Evolutionary conservation across 2,329 filamentous ascomycete genomes (phyloP), one percentile per base, ranked within the genome.

Genomic region (Pseudopithomyces maydicus): DNA sequence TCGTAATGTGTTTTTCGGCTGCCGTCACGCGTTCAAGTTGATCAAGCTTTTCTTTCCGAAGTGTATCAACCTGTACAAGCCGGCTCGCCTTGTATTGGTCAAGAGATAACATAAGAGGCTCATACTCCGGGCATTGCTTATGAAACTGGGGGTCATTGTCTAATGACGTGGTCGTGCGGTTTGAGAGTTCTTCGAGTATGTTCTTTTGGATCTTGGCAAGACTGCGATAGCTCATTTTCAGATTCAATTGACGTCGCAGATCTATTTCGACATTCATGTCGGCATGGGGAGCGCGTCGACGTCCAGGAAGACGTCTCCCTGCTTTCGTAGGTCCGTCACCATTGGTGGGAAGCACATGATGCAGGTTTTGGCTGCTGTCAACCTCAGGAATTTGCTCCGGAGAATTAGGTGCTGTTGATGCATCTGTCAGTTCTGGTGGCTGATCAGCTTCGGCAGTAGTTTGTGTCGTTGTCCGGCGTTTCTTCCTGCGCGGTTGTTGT

Each of bases 151-250:
- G 79, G 50, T 86, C 80, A 47, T 82, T 77, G 59, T 85, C 79
- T 56, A 90, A 75, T 56, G 82, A 80, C 47, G 86, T 83, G 56
- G 88, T 75, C 50, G 79, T 83, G 33, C 85, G 81, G 52, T 85
- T 83, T 17, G 87, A 86, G 19, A 91, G 79, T 68, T 90, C 87
- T 56, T 87, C 85, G 14, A 90, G 78, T 10, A 86, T 82, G 15
- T 85, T 84, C 72, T 89, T 90, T 65, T 90, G 75, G 29, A 84
- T 80, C 64, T 85, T 83, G 56, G 85, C 82, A 50, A 91, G 83
- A 56, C 82, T 79, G n/a, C 85, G 82, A 73, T 85, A 91, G 22
- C 81, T 81, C 54, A 85, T 85, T 73, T 88, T 88, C 65, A 91
- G 79, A 64, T 89, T 84, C 63, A 88, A 82, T 70, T 88, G 85